Base-by-base conservation (phyloP, 2,329 filamentous ascomycete species). In the Colletotrichum sidae region DNA sequence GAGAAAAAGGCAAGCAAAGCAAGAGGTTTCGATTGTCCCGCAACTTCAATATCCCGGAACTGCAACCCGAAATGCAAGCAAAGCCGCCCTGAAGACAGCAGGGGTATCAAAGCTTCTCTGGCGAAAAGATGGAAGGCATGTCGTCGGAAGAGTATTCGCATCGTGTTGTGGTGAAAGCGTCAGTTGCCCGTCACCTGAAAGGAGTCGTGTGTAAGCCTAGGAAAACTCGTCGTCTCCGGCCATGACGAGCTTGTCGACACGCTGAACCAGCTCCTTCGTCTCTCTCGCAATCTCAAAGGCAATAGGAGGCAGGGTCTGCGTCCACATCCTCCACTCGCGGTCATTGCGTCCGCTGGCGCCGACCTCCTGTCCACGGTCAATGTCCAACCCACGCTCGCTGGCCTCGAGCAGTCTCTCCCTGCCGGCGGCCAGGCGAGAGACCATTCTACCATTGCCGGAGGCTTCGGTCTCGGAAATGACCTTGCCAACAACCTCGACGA, bases 201-300 rank as follows among this genome's bases (percentile, higher is more conserved):
- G 17, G 17, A 17, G 49, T 11, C 50, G 55, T 11, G 17, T 35
- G 4, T 69, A 13, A n/a, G 57, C 34, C 79, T 73, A 83, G 59
- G 82, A 81, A 76, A 84, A 85, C 67, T 85, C 83, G 55, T 72
- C 76, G 37, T 50, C 61, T 17, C 70, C 73, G 34, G 76, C 76
- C 33, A 72, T 73, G 67, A 73, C 74, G 58, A 81, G 69, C 70
- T 75, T 74, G 60, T 79, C 80, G 10, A 84, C 75, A n/a, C 75
- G 74, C 69, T 83, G 79, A 33, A 77, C 77, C 65, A 93, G 80
- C 74, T 92, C 92, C 81, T 95, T 96, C 55, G 91, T 92, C 77
- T 94, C 91, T 65, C 91, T 85, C 7, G 92, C 93, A 74, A 95
- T 91, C 77, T 93, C 91, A 77, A 96, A 96, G n/a, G 92, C 92